Conservation (phyloP, 768 basidiomycete genomes). For the Pleurotus salmoneostramineus region DNA sequence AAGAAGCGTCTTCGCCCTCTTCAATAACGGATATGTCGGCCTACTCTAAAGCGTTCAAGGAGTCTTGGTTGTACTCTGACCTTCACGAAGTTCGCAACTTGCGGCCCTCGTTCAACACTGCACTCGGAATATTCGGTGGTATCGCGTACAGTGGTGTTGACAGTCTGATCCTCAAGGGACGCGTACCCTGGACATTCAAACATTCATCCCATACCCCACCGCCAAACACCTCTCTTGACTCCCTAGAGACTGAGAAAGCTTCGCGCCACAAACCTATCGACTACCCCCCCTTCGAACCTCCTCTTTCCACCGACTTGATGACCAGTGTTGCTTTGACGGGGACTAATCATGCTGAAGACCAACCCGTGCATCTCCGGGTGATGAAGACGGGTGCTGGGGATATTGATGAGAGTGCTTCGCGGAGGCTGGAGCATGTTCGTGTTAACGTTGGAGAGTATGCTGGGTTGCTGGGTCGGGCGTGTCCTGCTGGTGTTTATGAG, state of each 20-base stretch:
- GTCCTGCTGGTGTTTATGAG: slow-evolving; percentile 96
- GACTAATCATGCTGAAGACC: slow-evolving; percentile 97
- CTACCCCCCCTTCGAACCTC: slow-evolving; percentile 85
- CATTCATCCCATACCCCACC: slow-evolving; percentile 5
- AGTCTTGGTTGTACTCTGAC: slow-evolving; percentile 85
- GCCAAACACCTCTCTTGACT: slow-evolving; percentile 34
- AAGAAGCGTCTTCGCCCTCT: slow-evolving; percentile 10
- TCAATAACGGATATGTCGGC: slow-evolving; percentile 56
- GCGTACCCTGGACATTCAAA: slow-evolving; percentile 88
- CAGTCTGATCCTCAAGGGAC: slow-evolving; percentile 76
- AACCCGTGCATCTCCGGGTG: slow-evolving; percentile 84
- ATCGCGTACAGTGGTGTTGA: slow-evolving; percentile 89
- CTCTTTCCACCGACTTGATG: slow-evolving; percentile 89
- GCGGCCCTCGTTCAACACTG: slow-evolving; percentile 81
- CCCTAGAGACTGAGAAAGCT: slow-evolving; percentile 68
- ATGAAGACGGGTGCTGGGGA: slow-evolving; percentile 28
- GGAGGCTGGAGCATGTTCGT: slow-evolving; percentile 63
- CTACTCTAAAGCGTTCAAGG: slow-evolving; percentile 67
- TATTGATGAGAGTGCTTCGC: slow-evolving; percentile 35
- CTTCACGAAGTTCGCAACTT: slow-evolving; percentile 89
- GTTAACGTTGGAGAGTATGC: slow-evolving; percentile 78
- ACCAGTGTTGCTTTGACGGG: slow-evolving; percentile 88
- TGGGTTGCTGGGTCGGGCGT: slow-evolving; percentile 83
- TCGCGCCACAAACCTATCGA: slow-evolving; percentile 67
- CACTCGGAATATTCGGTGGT: slow-evolving; percentile 82